Evolutionary conservation across 2,329 filamentous ascomycete genomes (phyloP), one percentile per base, ranked within the genome.

Genomic region (Dactylella cylindrospora): DNA sequence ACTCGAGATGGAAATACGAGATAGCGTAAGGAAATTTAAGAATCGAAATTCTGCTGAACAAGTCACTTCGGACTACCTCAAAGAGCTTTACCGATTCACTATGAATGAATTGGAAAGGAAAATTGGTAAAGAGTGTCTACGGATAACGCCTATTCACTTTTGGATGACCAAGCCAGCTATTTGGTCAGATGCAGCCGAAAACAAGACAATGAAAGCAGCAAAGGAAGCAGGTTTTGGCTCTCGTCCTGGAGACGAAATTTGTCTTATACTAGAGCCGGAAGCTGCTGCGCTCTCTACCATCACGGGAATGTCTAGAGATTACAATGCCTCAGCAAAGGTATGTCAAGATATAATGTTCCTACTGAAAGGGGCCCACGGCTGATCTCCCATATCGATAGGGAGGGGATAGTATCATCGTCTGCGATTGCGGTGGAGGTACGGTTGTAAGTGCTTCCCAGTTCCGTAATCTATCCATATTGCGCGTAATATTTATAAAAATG

Each of bases 321-420:
- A 40, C n/a, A 17, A 10, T 8, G 23, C 10, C 13, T 13, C 40
- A 29, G 40, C 40, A 26, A 44, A 29, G 40, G 22, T 29, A 44
- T 36, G 13, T 15, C 15, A 6, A 36, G 6, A 23, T 20, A 22
- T 8, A 10, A 9, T 15, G 6, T 41, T 17, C 7, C 17, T 22
- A 20, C 12, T 41, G 5, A 8, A 41, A 41, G 6, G 8, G 23
- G 23, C 38, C 38, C 6, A 23, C 10, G 12, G 23, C 20, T 13
- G 5, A 29, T 31, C 28, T n/a, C n/a, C n/a, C n/a, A n/a, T n/a
- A 22, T 8, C 5, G 5, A 40, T 13, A 44, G 40, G n/a, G 13
- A 17, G 40, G 40, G 5, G 26, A 44, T 32, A 44, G 26, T 17
- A 44, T 44, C n/a, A 41, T 41, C 6, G 38, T 41, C 17, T 20